Base-by-base conservation (phyloP, 108 stramenopile species). In the Cyclotella sp. region DNA sequence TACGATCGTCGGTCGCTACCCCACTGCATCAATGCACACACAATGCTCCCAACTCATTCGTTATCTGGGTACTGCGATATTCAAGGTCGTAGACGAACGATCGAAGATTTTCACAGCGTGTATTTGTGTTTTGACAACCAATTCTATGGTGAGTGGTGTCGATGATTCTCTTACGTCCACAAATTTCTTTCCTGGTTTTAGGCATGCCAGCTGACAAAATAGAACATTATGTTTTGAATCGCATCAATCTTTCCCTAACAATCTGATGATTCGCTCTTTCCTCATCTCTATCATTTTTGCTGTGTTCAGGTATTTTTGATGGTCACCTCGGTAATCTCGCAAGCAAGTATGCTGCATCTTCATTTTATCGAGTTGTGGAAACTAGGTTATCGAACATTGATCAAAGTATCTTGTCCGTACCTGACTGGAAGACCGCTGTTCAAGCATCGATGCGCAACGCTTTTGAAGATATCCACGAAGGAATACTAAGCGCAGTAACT, bases 81-180 rank as follows among this genome's bases (percentile, higher is more conserved):
- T 49, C 92, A 93, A 84, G 94, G 94, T 21, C 77, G 92, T 30
- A 68, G 91, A 60, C 69, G 65, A n/a, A 85, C 88, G 12, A 94
- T 97, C 39, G 96, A 98, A 86, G 97, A 98, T 70, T 96, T 96
- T 44, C 97, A 98, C 71, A 81, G 93, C 27, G 89, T 97, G 22
- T 88, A 94, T 42, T 77, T 94, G 45, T 67, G 82, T 26, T 66
- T 62, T 12, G 82, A 86, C 43, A 87, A 91, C 47, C 89, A 91
- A 68, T 96, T 93, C 63, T 96, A 90, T 76, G 97, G 95, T 68
- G 5, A 45, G 63, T 44, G 22, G 34, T 34, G 34, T 34, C 2
- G 6, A 34, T 34, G 6, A 34, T 34, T 34, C 34, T 34, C 34
- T 34, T 34, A 34, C 6, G 34, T 34, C 34, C 34, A 34, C 6